phyloP scores from a whole-genome alignment of 2,329 filamentous ascomycete species.

The Ophiostoma montium region DNA sequence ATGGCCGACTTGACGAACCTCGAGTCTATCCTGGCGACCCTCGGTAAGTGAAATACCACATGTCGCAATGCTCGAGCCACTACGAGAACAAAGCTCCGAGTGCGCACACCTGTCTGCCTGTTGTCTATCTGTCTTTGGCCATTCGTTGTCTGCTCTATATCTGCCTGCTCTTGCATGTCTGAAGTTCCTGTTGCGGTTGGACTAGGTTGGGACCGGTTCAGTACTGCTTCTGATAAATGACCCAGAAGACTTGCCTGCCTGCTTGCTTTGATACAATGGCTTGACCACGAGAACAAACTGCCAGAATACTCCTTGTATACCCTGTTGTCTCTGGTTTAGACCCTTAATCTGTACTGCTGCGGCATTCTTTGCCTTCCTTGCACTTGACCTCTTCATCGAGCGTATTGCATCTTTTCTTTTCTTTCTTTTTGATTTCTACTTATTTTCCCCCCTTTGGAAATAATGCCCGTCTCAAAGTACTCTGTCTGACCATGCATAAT shows the following conservation, averaged over 20 bases:
- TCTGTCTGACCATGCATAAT: conserved; percentile 11
- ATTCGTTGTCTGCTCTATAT: background rate
- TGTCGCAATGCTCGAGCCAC: background rate
- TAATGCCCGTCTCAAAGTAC: background rate
- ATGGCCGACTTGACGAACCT: conserved; percentile 14
- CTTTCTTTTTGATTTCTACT: background rate
- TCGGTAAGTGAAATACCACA: conserved; percentile 13
- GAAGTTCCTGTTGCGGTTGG: background rate
- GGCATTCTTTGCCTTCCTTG: background rate
- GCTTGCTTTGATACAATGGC: background rate
- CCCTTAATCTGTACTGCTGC: background rate
- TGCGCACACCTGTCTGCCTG: background rate
- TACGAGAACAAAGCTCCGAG: too few species aligned
- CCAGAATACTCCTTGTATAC: background rate
- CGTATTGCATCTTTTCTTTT: background rate
- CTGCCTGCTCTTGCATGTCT: background rate
- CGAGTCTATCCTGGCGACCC: conserved; percentile 16
- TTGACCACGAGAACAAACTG: background rate
- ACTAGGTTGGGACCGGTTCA: too few species aligned
- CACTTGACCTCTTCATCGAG: background rate
- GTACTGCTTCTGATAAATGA: background rate
- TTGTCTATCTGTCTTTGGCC: background rate
- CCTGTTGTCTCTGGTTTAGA: background rate
- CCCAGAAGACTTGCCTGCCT: background rate
- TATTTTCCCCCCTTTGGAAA: background rate